Conservation (phyloP, 495 filamentous ascomycete species). For the Aspergillus indologenus region DNA sequence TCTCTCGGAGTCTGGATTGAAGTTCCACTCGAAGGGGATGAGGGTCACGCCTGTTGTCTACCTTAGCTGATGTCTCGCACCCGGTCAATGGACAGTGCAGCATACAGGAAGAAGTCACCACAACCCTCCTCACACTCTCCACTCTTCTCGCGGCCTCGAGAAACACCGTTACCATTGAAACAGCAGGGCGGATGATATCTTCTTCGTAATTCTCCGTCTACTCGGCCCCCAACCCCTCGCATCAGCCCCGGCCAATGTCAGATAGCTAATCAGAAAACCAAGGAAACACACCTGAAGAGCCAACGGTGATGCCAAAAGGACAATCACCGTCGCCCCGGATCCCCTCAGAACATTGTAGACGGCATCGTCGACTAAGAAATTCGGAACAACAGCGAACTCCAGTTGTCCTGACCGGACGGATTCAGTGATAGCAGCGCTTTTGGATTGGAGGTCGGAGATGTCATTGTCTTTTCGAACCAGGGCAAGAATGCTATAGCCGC, state of each 20-base stretch:
- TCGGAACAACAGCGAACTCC: constrained; percentile 11
- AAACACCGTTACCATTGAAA: constrained; percentile 38
- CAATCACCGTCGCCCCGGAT: constrained; percentile 23
- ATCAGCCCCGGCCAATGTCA: not conserved
- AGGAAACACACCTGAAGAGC: no score
- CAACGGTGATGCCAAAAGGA: constrained; percentile 36
- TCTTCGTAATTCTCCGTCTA: constrained; percentile 18
- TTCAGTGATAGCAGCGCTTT: constrained; percentile 14
- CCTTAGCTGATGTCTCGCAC: no score
- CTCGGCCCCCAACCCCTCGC: no score
- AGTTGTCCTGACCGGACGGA: not conserved
- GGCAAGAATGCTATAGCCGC: constrained; percentile 26
- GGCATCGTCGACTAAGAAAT: constrained; percentile 26
- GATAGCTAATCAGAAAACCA: no score
- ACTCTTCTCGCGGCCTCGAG: constrained; percentile 38
- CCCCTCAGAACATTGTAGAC: constrained; percentile 24
- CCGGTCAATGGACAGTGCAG: not conserved
- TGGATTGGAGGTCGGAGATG: constrained; percentile 15
- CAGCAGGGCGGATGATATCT: constrained; percentile 35
- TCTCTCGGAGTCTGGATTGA: constrained; percentile 19
- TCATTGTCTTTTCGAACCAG: constrained; percentile 27
- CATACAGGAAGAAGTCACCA: constrained; percentile 44
- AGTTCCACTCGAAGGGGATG: constrained; percentile 24
- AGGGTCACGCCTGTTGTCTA: no score
- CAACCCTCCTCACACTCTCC: constrained; percentile 37